phyloP scores from a whole-genome alignment of 768 basidiomycete species.

The Lentinula aciculospora region DNA sequence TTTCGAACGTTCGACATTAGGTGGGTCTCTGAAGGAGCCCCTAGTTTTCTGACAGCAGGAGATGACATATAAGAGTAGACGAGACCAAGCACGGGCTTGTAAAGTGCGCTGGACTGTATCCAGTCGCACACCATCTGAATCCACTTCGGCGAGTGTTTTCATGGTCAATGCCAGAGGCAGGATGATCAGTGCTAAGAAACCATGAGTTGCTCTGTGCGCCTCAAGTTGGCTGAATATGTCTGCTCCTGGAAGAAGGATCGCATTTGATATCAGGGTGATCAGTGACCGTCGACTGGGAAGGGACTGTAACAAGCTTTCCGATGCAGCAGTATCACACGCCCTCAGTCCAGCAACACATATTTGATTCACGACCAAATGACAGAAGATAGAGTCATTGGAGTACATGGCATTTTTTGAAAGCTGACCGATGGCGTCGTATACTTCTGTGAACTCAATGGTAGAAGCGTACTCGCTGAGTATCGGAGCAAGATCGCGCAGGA shows the following conservation, averaged over 20 bases:
- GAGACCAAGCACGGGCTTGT: constrained; percentile 51
- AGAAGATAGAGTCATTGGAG: constrained; percentile 47
- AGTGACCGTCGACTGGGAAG: constrained; percentile 35
- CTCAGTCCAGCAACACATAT: constrained; percentile 41
- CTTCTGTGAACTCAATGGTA: constrained; percentile 50
- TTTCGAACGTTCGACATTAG: constrained; percentile 35
- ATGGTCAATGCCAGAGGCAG: constrained; percentile 55
- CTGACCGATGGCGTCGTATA: constrained; percentile 45
- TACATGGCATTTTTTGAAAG: constrained; percentile 41
- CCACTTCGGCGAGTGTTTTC: constrained; percentile 42
- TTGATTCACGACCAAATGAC: constrained; percentile 36
- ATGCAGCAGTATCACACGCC: constrained; percentile 40
- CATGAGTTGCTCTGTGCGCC: constrained; percentile 46
- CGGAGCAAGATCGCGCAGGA: constrained; percentile 52
- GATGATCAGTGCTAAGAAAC: constrained; percentile 59
- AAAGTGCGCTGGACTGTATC: constrained; percentile 43
- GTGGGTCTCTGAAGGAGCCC: constrained; percentile 9
- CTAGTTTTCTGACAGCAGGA: constrained; percentile 39
- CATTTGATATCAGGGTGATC: constrained; percentile 34
- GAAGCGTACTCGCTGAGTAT: constrained; percentile 45
- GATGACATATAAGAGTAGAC: constrained; percentile 56
- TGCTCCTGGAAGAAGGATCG: constrained; percentile 42
- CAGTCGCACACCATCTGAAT: constrained; percentile 31
- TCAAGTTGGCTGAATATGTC: constrained; percentile 56
- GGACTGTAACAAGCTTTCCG: constrained; percentile 32